These are phyloP conservation scores for Fraxinus floribunda DNA, from an alignment of 305 asterid genomes.

Conservation along the genomic window DNA sequence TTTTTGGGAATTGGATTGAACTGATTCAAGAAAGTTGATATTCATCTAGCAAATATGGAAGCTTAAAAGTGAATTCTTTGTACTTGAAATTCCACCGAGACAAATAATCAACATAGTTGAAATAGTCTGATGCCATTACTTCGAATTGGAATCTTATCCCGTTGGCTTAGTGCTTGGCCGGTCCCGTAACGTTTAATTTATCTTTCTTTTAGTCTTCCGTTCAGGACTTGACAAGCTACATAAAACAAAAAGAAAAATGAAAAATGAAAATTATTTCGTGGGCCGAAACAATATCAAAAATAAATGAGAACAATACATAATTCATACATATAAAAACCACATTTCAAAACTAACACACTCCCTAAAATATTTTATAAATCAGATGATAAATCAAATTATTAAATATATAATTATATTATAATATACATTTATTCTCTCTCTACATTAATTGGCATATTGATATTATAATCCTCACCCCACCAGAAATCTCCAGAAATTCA, in stretches of 20 bases:
- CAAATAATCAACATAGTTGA: background rate
- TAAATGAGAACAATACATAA: too few species aligned
- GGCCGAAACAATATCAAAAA: background rate
- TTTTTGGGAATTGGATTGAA: background rate
- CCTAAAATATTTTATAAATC: too few species aligned
- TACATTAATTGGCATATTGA: too few species aligned
- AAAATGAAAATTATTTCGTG: background rate
- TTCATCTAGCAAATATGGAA: background rate
- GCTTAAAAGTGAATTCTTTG: background rate
- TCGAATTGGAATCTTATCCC: background rate
- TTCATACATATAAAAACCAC: too few species aligned
- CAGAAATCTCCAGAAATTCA: too few species aligned
- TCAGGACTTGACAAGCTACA: background rate
- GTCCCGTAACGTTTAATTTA: background rate
- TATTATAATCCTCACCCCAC: too few species aligned
- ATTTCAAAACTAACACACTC: too few species aligned
- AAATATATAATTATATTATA: too few species aligned
- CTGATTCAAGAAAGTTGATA: background rate
- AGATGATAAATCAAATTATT: too few species aligned
- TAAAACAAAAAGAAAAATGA: background rate
- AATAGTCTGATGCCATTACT: background rate
- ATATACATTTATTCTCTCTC: too few species aligned
- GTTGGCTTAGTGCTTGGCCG: background rate
- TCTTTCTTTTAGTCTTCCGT: background rate
- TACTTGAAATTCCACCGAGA: background rate